These are phyloP conservation scores for Tephrocybe sp. DNA, from an alignment of 768 basidiomycete genomes.

Conservation along the genomic window DNA sequence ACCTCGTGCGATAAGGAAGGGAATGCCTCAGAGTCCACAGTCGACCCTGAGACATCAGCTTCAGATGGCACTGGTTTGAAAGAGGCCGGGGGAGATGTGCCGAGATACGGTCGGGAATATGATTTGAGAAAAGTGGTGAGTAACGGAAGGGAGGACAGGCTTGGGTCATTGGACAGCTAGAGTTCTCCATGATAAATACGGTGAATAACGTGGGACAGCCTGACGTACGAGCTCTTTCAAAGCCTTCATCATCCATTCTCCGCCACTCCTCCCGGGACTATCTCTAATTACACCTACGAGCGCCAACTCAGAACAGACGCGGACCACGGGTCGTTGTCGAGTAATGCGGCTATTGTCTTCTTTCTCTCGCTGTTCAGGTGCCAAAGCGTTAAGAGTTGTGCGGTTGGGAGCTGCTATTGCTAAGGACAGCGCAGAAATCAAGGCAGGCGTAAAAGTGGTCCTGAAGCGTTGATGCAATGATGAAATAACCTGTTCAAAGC, in stretches of 20 bases:
- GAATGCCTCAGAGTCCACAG: slow-evolving; percentile 32
- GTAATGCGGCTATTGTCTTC: slow-evolving; percentile 80
- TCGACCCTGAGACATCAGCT: slow-evolving; percentile 49
- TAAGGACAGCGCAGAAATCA: slow-evolving; percentile 59
- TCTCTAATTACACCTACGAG: slow-evolving; percentile 83
- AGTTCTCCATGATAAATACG: slow-evolving; percentile 11
- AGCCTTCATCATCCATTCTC: slow-evolving; percentile 88
- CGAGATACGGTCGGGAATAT: slow-evolving; percentile 87
- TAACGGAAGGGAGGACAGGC: slow-evolving; percentile 84
- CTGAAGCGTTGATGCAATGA: slow-evolving; percentile 87
- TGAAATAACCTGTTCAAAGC: slow-evolving; percentile 71
- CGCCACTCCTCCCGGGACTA: slow-evolving; percentile 66
- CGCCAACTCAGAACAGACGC: slow-evolving; percentile 89
- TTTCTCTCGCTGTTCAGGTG: slow-evolving; percentile 85
- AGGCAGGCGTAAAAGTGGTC: slow-evolving; percentile 69
- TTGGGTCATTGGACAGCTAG: slow-evolving; percentile 87
- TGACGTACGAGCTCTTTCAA: slow-evolving; percentile 78
- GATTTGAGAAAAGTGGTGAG: slow-evolving; percentile 91
- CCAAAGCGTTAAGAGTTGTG: slow-evolving; percentile 52
- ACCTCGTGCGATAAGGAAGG: slow-evolving; percentile 47
- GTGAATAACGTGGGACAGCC: background rate
- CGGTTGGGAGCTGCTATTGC: slow-evolving; percentile 62
- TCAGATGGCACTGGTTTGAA: slow-evolving; percentile 60
- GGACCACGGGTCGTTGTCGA: slow-evolving; percentile 82
- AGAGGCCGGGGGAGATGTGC: slow-evolving; percentile 54